Evolutionary conservation across 768 basidiomycete species (phyloP).

Genomic region (Cystobasidium ongulense): DNA sequence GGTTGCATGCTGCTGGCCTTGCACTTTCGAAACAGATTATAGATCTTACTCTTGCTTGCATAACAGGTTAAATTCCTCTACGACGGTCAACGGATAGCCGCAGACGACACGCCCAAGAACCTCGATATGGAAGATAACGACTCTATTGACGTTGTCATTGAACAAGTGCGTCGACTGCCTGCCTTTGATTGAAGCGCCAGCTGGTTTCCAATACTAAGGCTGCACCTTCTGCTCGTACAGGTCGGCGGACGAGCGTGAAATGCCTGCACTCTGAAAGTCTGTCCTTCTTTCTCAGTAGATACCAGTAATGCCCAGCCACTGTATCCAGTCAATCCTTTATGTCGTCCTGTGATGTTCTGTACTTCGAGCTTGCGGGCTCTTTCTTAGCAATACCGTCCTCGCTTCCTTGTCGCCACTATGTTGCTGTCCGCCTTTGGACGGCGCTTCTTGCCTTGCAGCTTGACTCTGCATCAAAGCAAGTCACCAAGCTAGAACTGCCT

Average conservation of each 20-base stretch:
- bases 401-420: no score
- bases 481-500: no score
- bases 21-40: neutral
- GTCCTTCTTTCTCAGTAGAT: neutral
- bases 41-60: neutral
- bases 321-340: neutral
- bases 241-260: neutral
- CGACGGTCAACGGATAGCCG: slow-evolving; percentile 74
- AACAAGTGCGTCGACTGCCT: slow-evolving; percentile 49
- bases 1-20: neutral
- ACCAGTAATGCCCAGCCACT: neutral
- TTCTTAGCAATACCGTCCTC: no score
- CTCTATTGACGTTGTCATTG: slow-evolving; percentile 92
- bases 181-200: neutral
- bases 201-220: neutral
- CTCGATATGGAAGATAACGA: slow-evolving; percentile 81
- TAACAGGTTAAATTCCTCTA: slow-evolving; percentile 65
- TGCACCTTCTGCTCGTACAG: neutral
- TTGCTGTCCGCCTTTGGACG: no score
- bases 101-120: slow-evolving; percentile 74
- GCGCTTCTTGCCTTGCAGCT: neutral
- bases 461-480: no score
- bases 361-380: neutral
- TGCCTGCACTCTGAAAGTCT: neutral
- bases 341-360: neutral